These are phyloP conservation scores for Beverwykella pulmonaria DNA, from an alignment of 495 filamentous ascomycete genomes.

Conservation along the genomic window DNA sequence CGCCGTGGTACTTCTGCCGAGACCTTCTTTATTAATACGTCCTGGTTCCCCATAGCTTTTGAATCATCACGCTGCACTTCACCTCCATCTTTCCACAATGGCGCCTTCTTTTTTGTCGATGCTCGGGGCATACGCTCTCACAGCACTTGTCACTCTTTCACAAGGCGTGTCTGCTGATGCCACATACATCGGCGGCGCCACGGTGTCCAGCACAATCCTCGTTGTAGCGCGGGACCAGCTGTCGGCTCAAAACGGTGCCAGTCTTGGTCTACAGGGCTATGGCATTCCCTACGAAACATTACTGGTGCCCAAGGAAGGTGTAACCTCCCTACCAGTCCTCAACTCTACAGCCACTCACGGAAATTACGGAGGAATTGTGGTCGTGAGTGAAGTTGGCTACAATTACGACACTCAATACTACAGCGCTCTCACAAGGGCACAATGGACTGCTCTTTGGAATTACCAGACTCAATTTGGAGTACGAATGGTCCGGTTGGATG, in stretches of 20 bases:
- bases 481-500: constrained; percentile 64
- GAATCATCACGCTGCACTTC: constrained; percentile 8
- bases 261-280: constrained; percentile 61
- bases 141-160: constrained; percentile 15
- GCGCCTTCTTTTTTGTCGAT: constrained; percentile 21
- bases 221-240: constrained; percentile 59
- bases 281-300: constrained; percentile 62
- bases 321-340: constrained; percentile 53
- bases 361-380: constrained; percentile 62
- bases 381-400: constrained; percentile 61
- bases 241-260: constrained; percentile 50
- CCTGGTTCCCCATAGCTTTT: constrained; percentile 29
- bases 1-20: constrained; percentile 26
- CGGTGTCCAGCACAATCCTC: constrained; percentile 53
- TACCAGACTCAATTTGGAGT: constrained; percentile 63
- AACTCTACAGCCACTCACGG: constrained; percentile 52
- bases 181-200: constrained; percentile 20
- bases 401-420: constrained; percentile 52
- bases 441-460: constrained; percentile 60
- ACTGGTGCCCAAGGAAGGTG: constrained; percentile 56
- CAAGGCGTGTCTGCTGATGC: constrained; percentile 17
- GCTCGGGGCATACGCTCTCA: constrained; percentile 26
- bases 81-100: constrained; percentile 18
- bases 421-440: constrained; percentile 59
- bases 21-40: constrained; percentile 35